Conservation (phyloP, 768 basidiomycete genomes). For the Suillus paluster region DNA sequence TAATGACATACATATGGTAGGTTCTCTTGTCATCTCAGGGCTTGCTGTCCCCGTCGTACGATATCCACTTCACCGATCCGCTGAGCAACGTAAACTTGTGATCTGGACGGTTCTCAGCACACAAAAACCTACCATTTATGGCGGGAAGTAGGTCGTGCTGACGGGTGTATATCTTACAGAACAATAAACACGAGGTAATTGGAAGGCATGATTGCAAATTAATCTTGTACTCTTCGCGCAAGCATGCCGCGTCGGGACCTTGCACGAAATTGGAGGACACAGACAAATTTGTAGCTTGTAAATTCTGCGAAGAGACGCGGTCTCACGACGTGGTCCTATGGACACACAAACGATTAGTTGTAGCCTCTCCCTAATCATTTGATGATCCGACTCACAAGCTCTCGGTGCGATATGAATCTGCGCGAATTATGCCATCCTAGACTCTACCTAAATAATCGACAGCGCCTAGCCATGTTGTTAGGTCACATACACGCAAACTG, state of each 20-base stretch:
- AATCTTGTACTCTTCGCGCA: background rate
- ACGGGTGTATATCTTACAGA: background rate
- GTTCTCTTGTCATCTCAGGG: background rate
- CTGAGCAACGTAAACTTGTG: background rate
- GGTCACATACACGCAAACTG: background rate
- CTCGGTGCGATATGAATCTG: background rate
- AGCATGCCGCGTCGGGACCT: background rate
- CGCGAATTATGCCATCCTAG: background rate
- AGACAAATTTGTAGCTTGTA: background rate
- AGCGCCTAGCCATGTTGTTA: background rate
- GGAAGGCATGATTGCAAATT: slow-evolving; percentile 5
- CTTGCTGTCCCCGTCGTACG: background rate
- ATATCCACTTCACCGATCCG: background rate
- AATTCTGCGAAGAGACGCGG: background rate
- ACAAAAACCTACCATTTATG: background rate
- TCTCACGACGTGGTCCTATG: background rate
- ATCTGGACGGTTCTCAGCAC: background rate
- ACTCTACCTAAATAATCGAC: background rate
- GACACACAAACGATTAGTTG: background rate
- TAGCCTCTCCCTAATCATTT: background rate
- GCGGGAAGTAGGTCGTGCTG: background rate
- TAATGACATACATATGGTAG: background rate
- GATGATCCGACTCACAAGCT: background rate
- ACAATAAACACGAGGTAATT: slow-evolving; percentile 4
- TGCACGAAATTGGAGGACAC: background rate